Evolutionary conservation across 371 early-diverging fungal genomes (phyloP).

Genomic region (Mucor racemosus): DNA sequence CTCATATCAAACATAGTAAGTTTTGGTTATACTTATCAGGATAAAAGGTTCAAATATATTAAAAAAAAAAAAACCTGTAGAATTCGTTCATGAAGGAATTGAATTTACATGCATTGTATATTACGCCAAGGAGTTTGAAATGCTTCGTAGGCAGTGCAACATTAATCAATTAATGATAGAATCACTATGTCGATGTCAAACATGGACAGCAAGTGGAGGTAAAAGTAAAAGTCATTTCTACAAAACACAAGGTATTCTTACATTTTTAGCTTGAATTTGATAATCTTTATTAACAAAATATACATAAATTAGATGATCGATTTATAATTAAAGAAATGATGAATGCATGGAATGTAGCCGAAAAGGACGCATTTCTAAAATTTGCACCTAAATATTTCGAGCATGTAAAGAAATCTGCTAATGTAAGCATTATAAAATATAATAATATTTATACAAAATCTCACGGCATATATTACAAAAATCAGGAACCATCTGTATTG

Average conservation of each 20-base stretch:
- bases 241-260: conserved; percentile 59
- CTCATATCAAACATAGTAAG: conserved; percentile 51
- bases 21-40: neutral
- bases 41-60: neutral
- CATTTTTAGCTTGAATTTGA: neutral
- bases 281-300: neutral
- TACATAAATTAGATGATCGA: conserved; percentile 64
- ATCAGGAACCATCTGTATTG: conserved; percentile 74
- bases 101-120: conserved; percentile 83
- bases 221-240: conserved; percentile 73
- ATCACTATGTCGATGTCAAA: conserved; percentile 79
- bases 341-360: conserved; percentile 73
- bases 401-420: conserved; percentile 70
- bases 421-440: conserved; percentile 22
- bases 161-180: conserved; percentile 77
- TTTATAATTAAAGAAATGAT: conserved; percentile 90
- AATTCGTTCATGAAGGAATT: conserved; percentile 73
- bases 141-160: conserved; percentile 77
- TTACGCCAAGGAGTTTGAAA: conserved; percentile 88
- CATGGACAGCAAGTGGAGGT: conserved; percentile 85
- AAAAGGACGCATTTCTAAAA: conserved; percentile 84
- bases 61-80: conserved; percentile 27
- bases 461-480: neutral
- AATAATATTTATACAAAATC: neutral
- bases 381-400: conserved; percentile 94